Evolutionary conservation across 2,329 filamentous ascomycete genomes (phyloP), one percentile per base, ranked within the genome.

Genomic region (Microcera coccophila): DNA sequence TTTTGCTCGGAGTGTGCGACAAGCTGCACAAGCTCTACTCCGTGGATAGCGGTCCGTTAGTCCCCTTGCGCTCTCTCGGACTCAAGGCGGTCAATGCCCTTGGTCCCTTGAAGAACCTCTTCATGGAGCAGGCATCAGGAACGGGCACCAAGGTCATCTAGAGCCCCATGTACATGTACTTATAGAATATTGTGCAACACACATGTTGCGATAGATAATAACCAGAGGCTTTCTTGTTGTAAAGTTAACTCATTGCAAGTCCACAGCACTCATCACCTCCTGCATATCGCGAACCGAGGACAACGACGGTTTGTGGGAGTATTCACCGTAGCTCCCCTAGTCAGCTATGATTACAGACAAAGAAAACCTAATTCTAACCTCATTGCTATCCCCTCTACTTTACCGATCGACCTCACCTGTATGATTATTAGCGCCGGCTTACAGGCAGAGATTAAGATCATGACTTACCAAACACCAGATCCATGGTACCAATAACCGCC

Each of bases 1-100:
- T 84, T 47, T 76, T 94, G 64, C 73, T 90, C 41, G 90, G 81
- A 42, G 85, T 85, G 35, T 87, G 82, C 52, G 91, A 97, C 68
- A 91, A 96, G 69, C 71, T 97, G 54, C 90, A 96, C 66, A 95
- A 91, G 70, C 69, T 96, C 33, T 97, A 95, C 66, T 85, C 84
- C n/a, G 81, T 88, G 1, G 82, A 81, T 17, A 82, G 79, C 47
- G 87, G 87, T 0, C 90, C 90, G 1, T 68, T 97, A 24, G 86
- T 95, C 15, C 84, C 85, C 54, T 72, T 90, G 38, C 77, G 91
- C 48, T 90, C 87, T 40, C 60, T 89, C 36, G 91, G 91, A 0
- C 65, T 97, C 48, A 78, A 74, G 48, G 79, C 85, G 7, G 85
- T 96, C 48, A 84, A 96, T 65, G 76, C 78, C 2, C 60, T 95